phyloP scores from a whole-genome alignment of 2,329 filamentous ascomycete genomes.

The Tympanopsis confertula region DNA sequence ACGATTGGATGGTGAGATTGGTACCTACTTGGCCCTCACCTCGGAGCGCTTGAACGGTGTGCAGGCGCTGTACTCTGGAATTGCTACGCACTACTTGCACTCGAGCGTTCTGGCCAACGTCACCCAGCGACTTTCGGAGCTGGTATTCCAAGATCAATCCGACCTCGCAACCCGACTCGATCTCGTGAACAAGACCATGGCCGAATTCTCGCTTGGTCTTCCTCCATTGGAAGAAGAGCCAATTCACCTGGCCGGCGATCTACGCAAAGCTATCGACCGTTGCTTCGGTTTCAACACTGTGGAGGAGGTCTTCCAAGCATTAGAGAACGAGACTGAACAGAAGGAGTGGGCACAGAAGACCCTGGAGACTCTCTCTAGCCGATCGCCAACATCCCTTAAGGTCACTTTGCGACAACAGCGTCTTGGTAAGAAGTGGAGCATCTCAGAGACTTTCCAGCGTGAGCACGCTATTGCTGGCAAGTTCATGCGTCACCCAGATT shows the following conservation, averaged over 20 bases:
- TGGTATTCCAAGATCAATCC: conserved; percentile 75
- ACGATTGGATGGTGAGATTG: conserved; percentile 72
- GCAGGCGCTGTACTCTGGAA: conserved; percentile 78
- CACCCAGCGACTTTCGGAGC: conserved; percentile 75
- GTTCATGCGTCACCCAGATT: conserved; percentile 89
- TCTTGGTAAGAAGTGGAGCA: conserved; percentile 64
- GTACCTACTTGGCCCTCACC: conserved; percentile 87
- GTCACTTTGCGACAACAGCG: conserved; percentile 78
- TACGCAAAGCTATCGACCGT: conserved; percentile 74
- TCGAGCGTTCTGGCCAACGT: conserved; percentile 74
- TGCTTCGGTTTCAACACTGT: conserved; percentile 63
- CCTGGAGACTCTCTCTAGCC: conserved; percentile 58
- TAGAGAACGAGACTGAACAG: conserved; percentile 40
- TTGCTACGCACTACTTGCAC: conserved; percentile 94
- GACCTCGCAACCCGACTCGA: conserved; percentile 47
- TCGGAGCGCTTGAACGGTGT: conserved; percentile 72
- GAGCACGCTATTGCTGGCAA: conserved; percentile 74
- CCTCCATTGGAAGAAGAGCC: conserved; percentile 53
- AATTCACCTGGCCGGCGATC: conserved; percentile 53
- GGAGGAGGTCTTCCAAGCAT: conserved; percentile 56
- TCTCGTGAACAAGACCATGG: conserved; percentile 75
- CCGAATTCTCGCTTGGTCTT: conserved; percentile 80
- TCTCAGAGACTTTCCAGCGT: conserved; percentile 71
- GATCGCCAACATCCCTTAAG: conserved; percentile 77
- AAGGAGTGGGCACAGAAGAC: conserved; percentile 71